Evolutionary conservation across 768 basidiomycete genomes (phyloP), one percentile per base, ranked within the genome.

Genomic region (Lactifluus piperatus): DNA sequence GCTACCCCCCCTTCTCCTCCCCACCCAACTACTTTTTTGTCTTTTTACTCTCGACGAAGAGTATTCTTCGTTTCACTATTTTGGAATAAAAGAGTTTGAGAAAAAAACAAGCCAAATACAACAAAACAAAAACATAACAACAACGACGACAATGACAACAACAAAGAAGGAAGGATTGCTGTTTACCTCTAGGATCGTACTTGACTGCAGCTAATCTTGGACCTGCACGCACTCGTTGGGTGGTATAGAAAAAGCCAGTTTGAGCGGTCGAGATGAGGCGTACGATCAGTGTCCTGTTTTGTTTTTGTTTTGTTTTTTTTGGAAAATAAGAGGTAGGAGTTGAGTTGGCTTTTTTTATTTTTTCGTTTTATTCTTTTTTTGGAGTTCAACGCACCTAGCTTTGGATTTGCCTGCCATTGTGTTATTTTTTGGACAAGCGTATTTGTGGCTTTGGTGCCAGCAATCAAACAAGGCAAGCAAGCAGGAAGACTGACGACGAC

Each of bases 231-330:
- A 85, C 73, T 22, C 93, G 81, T 62, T 85, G 80, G 2, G 88
- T 88, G 22, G 90, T 91, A 73, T 94, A 95, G 71, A 94, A 94
- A 75, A 81, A 92, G 11, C 93, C 92, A 1, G 92, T 94, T 72
- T 91, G 86, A 0, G 93, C 93, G 0, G 91, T 91, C 14, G 93
- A 94, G 59, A 94, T 84, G 65, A 95, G 79, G 49, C 91, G 88
- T 53, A 94, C 84, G 56, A 95, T 85, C 55, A 94, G 71, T 2
- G 89, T 91, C 69, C 92, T 93, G 26, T 44, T 32, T 11, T 11
- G 34, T 1, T 22, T 29, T 43, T n/a, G 22, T 51, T n/a, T 30
- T 29, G n/a, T n/a, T n/a, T n/a, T n/a, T n/a, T n/a, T n/a, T n/a
- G n/a, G n/a, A n/a, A n/a, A n/a, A n/a, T n/a, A n/a, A n/a, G n/a